A percentile compares a stretch with the other conserved stretches of the same genome.
Conservation (phyloP, 2,329 filamentous ascomycete genomes). For the Chaetoscypha palmicola region DNA sequence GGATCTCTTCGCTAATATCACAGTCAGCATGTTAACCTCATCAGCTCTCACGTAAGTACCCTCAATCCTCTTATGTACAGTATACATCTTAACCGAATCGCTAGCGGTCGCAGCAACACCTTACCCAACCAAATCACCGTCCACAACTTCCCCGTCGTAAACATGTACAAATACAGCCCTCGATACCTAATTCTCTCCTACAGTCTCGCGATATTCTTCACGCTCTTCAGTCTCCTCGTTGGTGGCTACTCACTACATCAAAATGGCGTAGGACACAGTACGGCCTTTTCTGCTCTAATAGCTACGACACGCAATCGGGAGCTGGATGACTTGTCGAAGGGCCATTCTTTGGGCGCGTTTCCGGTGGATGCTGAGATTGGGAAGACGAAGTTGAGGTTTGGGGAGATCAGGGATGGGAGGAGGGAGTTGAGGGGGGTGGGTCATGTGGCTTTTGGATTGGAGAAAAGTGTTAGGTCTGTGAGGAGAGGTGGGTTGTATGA, state of each 20-base stretch:
- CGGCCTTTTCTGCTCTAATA: conserved; percentile 12
- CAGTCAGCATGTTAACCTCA: background rate
- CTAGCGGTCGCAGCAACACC: no score
- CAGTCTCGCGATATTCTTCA: background rate
- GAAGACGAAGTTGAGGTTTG: background rate
- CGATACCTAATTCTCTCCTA: conserved; percentile 6
- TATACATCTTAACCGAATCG: no score
- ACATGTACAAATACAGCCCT: conserved; percentile 1
- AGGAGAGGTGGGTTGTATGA: background rate
- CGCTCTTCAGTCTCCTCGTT: background rate
- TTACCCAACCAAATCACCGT: no score
- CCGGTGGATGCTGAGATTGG: conserved; percentile 3
- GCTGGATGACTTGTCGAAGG: conserved; percentile 4
- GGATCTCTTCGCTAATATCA: background rate
- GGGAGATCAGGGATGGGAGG: background rate
- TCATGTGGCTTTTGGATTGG: background rate
- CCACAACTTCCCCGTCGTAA: background rate
- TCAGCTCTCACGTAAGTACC: background rate
- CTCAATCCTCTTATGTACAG: background rate
- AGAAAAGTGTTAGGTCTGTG: background rate
- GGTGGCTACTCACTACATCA: conserved; percentile 2
- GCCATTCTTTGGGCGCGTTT: conserved; percentile 4
- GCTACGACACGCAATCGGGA: conserved; percentile 9
- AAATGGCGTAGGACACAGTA: conserved; percentile 11
- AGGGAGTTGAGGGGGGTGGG: background rate